These are phyloP conservation scores for Claviceps fusiformis DNA, from an alignment of 2,329 filamentous ascomycete genomes.

Conservation along the genomic window DNA sequence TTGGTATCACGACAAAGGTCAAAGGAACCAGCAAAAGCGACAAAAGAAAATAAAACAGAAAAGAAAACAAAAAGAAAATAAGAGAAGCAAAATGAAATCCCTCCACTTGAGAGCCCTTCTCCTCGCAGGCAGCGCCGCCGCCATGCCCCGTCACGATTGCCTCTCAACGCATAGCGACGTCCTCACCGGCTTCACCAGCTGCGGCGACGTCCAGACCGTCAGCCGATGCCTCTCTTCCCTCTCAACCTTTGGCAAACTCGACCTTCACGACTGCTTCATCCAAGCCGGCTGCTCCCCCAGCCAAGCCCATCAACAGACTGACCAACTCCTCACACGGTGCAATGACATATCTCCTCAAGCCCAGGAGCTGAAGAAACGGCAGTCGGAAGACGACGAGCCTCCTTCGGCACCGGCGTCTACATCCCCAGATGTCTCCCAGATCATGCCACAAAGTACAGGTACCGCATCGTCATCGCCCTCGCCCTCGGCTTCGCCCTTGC, in stretches of 20 bases:
- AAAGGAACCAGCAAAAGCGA: too few species aligned
- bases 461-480: not conserved
- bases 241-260: slow-evolving; percentile 15
- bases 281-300: slow-evolving; percentile 21
- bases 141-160: slow-evolving; percentile 23
- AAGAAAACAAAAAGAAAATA: too few species aligned
- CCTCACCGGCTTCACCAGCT: slow-evolving; percentile 25
- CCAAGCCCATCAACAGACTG: slow-evolving; percentile 18
- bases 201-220: slow-evolving; percentile 29
- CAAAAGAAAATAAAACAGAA: not conserved
- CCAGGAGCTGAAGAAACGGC: slow-evolving; percentile 18
- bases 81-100: not conserved
- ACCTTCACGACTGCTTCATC: slow-evolving; percentile 26
- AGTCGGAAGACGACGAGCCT: slow-evolving; percentile 6
- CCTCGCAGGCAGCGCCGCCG: slow-evolving; percentile 20
- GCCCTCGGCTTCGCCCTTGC: not conserved
- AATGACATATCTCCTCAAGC: slow-evolving; percentile 11
- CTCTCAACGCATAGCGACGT: slow-evolving; percentile 23
- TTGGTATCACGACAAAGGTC: too few species aligned
- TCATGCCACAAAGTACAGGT: not conserved
- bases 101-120: slow-evolving; percentile 12
- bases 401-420: not conserved
- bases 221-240: slow-evolving; percentile 27
- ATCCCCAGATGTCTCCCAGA: not conserved
- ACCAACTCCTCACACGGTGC: slow-evolving; percentile 19